phyloP scores from a whole-genome alignment of 345 rosid species.

The Theobroma cacao region DNA sequence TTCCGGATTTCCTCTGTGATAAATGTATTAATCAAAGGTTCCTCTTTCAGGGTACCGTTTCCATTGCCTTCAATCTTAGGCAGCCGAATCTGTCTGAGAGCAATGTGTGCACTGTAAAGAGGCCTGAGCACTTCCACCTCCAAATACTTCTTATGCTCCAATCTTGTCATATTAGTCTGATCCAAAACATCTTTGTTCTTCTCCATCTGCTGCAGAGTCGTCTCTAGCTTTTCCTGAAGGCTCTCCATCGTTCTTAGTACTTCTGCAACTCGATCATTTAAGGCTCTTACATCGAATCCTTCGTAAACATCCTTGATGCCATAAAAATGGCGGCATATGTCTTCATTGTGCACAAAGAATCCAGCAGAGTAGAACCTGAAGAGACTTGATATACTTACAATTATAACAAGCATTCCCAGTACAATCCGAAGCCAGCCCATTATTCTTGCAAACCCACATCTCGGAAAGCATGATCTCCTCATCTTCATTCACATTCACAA shows the following conservation, averaged over 20 bases:
- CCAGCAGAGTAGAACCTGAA: slow-evolving; percentile 65
- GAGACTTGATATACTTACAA: slow-evolving; percentile 65
- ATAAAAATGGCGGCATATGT: slow-evolving; percentile 56
- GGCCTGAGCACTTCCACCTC: slow-evolving; percentile 75
- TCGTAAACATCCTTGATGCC: slow-evolving; percentile 39
- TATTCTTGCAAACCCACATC: slow-evolving; percentile 47
- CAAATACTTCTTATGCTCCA: slow-evolving; percentile 55
- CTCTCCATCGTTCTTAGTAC: slow-evolving; percentile 50
- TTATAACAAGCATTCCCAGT: slow-evolving; percentile 58
- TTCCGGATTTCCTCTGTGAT: slow-evolving; percentile 69
- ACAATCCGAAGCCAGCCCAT: slow-evolving; percentile 64
- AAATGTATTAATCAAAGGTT: slow-evolving; percentile 72
- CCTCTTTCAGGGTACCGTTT: slow-evolving; percentile 46
- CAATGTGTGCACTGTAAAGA: slow-evolving; percentile 57
- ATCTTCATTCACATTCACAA: slow-evolving; percentile 27
- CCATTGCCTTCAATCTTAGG: slow-evolving; percentile 48
- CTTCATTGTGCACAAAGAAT: slow-evolving; percentile 62
- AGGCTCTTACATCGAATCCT: slow-evolving; percentile 46
- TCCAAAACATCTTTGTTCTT: slow-evolving; percentile 41
- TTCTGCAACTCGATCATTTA: slow-evolving; percentile 48
- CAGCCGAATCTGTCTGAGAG: slow-evolving; percentile 64
- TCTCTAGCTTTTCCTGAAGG: slow-evolving; percentile 66
- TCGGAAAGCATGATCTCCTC: slow-evolving; percentile 50
- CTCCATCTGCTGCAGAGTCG: slow-evolving; percentile 56
- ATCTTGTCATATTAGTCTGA: slow-evolving; percentile 33